phyloP scores from a whole-genome alignment of 371 early-diverging fungal genomes.

The Syncephalastrum racemosum region DNA sequence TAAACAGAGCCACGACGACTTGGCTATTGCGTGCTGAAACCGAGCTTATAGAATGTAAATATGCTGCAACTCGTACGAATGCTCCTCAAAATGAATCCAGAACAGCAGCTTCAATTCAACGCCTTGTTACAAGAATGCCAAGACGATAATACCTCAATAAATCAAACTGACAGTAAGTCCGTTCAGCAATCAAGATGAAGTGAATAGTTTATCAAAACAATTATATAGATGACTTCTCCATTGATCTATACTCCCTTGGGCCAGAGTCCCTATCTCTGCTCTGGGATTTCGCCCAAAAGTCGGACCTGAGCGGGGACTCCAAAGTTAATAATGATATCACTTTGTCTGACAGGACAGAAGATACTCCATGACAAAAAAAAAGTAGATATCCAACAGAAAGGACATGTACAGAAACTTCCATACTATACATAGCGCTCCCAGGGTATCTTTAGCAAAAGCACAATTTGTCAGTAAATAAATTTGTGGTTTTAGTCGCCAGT shows the following conservation, averaged over 20 bases:
- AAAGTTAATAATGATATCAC: no score
- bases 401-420: no score
- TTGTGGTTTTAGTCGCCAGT: no score
- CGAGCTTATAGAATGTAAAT: constrained; percentile 25
- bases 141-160: constrained; percentile 23
- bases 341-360: no score
- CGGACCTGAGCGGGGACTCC: neutral
- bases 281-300: constrained; percentile 35
- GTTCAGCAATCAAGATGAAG: neutral
- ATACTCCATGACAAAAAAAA: no score
- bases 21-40: neutral
- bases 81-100: constrained; percentile 23
- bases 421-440: no score
- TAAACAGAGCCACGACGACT: constrained; percentile 8
- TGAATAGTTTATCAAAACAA: no score
- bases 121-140: constrained; percentile 24
- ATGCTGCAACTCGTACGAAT: constrained; percentile 41
- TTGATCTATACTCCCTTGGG: constrained; percentile 48
- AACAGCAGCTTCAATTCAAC: constrained; percentile 30
- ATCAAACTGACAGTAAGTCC: constrained; percentile 31
- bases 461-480: no score
- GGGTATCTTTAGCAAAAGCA: no score
- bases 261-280: constrained; percentile 30
- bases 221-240: constrained; percentile 34
- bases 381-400: no score